Percentiles rank a stretch among this genome's conserved stretches.
These are phyloP conservation scores for Leccinum longicurvipes DNA, from an alignment of 768 basidiomycete species.

Conservation along the genomic window DNA sequence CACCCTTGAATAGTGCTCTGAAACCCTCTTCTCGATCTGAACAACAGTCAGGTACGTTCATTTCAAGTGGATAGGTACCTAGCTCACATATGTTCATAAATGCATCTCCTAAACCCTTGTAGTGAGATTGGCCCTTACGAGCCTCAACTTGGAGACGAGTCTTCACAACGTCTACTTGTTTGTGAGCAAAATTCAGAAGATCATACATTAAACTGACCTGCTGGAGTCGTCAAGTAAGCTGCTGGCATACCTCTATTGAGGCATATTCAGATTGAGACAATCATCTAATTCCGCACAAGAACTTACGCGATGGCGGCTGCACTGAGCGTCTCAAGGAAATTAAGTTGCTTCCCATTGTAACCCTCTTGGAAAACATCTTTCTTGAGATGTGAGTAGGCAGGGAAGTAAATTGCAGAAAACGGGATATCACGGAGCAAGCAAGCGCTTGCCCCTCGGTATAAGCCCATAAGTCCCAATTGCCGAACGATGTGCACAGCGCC, in stretches of 20 bases:
- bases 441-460: slow-evolving; percentile 91
- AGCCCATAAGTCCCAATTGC: slow-evolving; percentile 85
- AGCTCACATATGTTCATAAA: slow-evolving; percentile 84
- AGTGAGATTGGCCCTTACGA: slow-evolving; percentile 83
- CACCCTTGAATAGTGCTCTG: slow-evolving; percentile 88
- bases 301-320: slow-evolving; percentile 82
- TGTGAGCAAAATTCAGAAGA: slow-evolving; percentile 16
- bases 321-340: slow-evolving; percentile 83
- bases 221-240: slow-evolving; percentile 89
- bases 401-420: slow-evolving; percentile 93
- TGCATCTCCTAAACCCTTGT: slow-evolving; percentile 87
- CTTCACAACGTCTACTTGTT: slow-evolving; percentile 84
- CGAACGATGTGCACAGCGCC: slow-evolving; percentile 92
- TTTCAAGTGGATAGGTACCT: slow-evolving; percentile 1
- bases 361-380: slow-evolving; percentile 95
- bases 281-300: slow-evolving; percentile 12
- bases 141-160: slow-evolving; percentile 94
- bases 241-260: slow-evolving; percentile 90
- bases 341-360: slow-evolving; percentile 88
- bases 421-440: slow-evolving; percentile 95
- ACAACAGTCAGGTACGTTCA: slow-evolving; percentile 3
- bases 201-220: slow-evolving; percentile 47
- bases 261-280: slow-evolving; percentile 27
- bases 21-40: slow-evolving; percentile 87
- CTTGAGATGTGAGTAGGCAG: slow-evolving; percentile 86